These are phyloP conservation scores for Hypoxylon fragiforme DNA, from an alignment of 495 filamentous ascomycete species.

Conservation along the genomic window DNA sequence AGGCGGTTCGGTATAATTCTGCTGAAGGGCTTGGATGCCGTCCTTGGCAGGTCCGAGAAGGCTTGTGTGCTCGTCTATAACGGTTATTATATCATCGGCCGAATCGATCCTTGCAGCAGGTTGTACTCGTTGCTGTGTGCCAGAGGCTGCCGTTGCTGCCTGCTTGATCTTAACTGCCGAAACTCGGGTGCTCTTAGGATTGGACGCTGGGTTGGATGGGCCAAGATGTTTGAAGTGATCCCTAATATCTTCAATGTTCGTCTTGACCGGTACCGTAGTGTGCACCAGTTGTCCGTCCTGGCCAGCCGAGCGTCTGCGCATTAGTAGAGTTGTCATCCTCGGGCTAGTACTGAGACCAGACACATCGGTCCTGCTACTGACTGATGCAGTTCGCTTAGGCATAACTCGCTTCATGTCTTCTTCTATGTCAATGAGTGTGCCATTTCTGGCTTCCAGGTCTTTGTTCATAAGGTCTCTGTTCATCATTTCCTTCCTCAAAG, in stretches of 20 bases:
- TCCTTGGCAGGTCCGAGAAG: slow-evolving; percentile 59
- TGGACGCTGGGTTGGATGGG: slow-evolving; percentile 85
- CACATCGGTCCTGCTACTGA: slow-evolving; percentile 35
- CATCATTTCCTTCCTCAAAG: slow-evolving; percentile 60
- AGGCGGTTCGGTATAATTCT: slow-evolving; percentile 61
- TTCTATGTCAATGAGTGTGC: slow-evolving; percentile 33
- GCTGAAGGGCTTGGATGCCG: slow-evolving; percentile 66
- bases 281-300: slow-evolving; percentile 46
- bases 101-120: slow-evolving; percentile 21
- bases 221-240: slow-evolving; percentile 89
- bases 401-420: slow-evolving; percentile 10
- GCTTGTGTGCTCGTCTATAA: slow-evolving; percentile 46
- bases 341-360: slow-evolving; percentile 41
- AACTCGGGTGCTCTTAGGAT: slow-evolving; percentile 81
- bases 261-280: slow-evolving; percentile 48
- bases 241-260: slow-evolving; percentile 66
- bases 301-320: slow-evolving; percentile 59
- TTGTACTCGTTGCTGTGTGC: slow-evolving; percentile 29
- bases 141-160: slow-evolving; percentile 34
- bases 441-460: slow-evolving; percentile 37
- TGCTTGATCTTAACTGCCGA: slow-evolving; percentile 91
- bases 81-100: slow-evolving; percentile 23
- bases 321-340: slow-evolving; percentile 54
- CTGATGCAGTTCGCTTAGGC: slow-evolving; percentile 14
- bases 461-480: slow-evolving; percentile 58